Conservation (phyloP, 495 filamentous ascomycete species). For the Daldinia loculata region DNA sequence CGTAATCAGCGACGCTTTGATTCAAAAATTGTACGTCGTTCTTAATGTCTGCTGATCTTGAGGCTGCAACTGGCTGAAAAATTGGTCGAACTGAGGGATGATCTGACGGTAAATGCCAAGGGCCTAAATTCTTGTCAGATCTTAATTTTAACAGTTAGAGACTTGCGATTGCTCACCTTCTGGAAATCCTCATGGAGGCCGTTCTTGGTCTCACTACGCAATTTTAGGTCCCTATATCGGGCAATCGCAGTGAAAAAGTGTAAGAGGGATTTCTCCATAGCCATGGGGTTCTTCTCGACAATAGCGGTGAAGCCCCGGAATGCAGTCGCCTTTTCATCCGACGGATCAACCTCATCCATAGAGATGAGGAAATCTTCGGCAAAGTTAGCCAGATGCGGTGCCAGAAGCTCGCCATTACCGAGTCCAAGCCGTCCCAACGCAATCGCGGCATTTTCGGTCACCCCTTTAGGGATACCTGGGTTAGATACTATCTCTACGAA, state of each 20-base stretch:
- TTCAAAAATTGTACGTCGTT: conserved; percentile 41
- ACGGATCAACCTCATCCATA: conserved; percentile 84
- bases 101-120: conserved; percentile 82
- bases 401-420: conserved; percentile 77
- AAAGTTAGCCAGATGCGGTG: conserved; percentile 81
- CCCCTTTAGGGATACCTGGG: conserved; percentile 84
- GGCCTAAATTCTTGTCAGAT: conserved; percentile 60
- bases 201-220: conserved; percentile 55
- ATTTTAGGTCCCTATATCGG: conserved; percentile 68
- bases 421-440: conserved; percentile 90
- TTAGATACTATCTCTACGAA: conserved; percentile 81
- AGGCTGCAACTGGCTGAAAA: conserved; percentile 72
- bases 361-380: conserved; percentile 81
- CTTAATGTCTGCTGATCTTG: conserved; percentile 66
- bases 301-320: conserved; percentile 88
- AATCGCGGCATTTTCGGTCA: conserved; percentile 94
- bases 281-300: conserved; percentile 85
- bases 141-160: conserved; percentile 2
- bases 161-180: conserved; percentile 44
- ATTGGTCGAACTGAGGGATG: conserved; percentile 85
- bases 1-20: neutral
- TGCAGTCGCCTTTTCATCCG: conserved; percentile 93
- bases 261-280: conserved; percentile 84
- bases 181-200: conserved; percentile 59
- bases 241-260: conserved; percentile 89